Conservation (phyloP, 139 green algal species). For the Pseudopediastrum boryanum region DNA sequence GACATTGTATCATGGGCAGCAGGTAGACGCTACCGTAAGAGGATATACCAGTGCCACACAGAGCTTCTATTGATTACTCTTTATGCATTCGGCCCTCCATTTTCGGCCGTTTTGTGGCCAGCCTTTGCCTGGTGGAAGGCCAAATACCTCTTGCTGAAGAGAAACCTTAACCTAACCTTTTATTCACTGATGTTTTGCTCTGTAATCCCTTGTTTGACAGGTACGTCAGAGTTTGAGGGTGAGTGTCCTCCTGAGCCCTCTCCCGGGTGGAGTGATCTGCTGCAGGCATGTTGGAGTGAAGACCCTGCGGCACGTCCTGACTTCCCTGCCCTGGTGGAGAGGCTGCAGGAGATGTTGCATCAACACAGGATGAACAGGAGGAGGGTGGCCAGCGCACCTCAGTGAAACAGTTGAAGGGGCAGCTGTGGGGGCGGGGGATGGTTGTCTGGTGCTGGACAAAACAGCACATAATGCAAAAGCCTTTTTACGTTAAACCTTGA, state of each 20-base stretch:
- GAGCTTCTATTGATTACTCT: not conserved
- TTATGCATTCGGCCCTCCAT: not conserved
- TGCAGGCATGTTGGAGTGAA: slow-evolving; percentile 66
- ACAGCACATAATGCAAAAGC: no score
- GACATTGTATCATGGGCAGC: no score
- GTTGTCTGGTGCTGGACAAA: no score
- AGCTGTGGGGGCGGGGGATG: no score
- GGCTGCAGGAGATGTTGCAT: slow-evolving; percentile 48
- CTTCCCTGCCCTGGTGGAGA: slow-evolving; percentile 43
- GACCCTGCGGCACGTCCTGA: slow-evolving; percentile 42
- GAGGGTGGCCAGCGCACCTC: not conserved
- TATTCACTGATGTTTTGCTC: not conserved
- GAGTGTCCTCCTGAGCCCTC: slow-evolving; percentile 51
- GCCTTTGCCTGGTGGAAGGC: not conserved
- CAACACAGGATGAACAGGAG: slow-evolving; percentile 34
- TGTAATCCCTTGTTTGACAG: slow-evolving; percentile 7
- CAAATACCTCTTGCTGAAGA: not conserved
- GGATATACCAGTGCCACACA: not conserved
- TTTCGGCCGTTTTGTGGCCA: not conserved
- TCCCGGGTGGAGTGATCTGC: slow-evolving; percentile 59
- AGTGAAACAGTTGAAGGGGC: no score
- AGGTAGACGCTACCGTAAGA: no score
- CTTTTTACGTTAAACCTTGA: no score
- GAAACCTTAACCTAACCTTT: no score
- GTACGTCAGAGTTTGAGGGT: slow-evolving; percentile 68